Evolutionary conservation across 345 rosid species (phyloP), one percentile per base, ranked within the genome.

Genomic region (Angophora floribunda): DNA sequence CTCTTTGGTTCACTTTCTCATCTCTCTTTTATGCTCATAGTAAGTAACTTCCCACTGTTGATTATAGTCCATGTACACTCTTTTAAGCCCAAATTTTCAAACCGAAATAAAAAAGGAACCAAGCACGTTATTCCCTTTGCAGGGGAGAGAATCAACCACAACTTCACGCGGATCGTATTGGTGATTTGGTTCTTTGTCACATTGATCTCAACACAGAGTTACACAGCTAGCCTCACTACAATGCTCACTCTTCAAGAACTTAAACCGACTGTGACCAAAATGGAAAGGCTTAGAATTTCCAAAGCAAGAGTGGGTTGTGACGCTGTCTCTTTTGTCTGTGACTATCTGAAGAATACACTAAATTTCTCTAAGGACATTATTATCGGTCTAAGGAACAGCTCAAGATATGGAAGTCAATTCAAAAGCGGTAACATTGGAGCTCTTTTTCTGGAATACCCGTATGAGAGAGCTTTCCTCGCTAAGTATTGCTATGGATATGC

Each of bases 111-210:
- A 30, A 65, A 30, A 30, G 11, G 44, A 36, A 65, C 44, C 17
- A 65, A 65, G 80, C 9, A 70, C 0, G 24, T 19, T 32, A 32
- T 17, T 32, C 32, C 45, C 80, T 32, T 57, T 87, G 52, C 91
- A 95, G 97, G 92, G 49, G 96, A 94, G 87, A 92, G 51, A 88
- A 45, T 94, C 13, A 7, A 86, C 13, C 82, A 92, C 87, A 93
- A 92, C 85, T 89, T 93, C 32, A 91, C 94, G 24, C 80, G 92
- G 51, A 85, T 92, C 10, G 95, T 95, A 87, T 53, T 94, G 13
- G 87, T 90, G 49, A 93, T 90, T 9, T 94, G 97, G 97, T 92
- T 94, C 14, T 93, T 93, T 85, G 93, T 94, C 32, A 96, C 90
- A 82, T 32, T 94, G 79, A 90, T 94, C 88, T 90, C 93, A 49